phyloP scores from a whole-genome alignment of 2,329 filamentous ascomycete genomes.

The Fusarium hainanense region DNA sequence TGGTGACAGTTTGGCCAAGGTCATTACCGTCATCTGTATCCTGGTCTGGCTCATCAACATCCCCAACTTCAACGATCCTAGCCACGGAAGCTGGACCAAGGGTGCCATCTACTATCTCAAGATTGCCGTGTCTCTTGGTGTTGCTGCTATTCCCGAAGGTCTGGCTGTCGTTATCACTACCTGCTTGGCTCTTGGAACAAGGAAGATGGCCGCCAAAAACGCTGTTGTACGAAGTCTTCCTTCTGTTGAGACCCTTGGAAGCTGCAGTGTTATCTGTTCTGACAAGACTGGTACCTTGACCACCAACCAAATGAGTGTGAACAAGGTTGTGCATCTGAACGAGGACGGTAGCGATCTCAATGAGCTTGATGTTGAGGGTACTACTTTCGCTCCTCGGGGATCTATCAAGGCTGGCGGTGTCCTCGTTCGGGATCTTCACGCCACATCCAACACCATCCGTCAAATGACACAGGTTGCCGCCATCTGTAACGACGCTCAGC shows the following conservation, averaged over 20 bases:
- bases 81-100: constrained; percentile 93
- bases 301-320: constrained; percentile 99
- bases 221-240: constrained; percentile 95
- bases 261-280: constrained; percentile 99
- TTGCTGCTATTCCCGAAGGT: constrained; percentile 97
- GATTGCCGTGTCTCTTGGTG: constrained; percentile 97
- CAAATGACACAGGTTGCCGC: constrained; percentile 79
- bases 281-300: constrained; percentile 99
- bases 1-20: constrained; percentile 94
- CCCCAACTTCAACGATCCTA: constrained; percentile 93
- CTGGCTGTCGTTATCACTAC: constrained; percentile 99
- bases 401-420: constrained; percentile 76
- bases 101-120: constrained; percentile 99
- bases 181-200: constrained; percentile 92
- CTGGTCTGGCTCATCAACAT: constrained; percentile 99
- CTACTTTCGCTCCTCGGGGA: constrained; percentile 88
- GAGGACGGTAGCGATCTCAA: constrained; percentile 79
- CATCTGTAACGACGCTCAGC: constrained; percentile 88
- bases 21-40: constrained; percentile 96
- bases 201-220: constrained; percentile 99
- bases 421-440: constrained; percentile 73
- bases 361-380: constrained; percentile 90
- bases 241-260: constrained; percentile 96
- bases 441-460: constrained; percentile 78
- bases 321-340: constrained; percentile 86